These are phyloP conservation scores for Cryptococcus sp. DNA, from an alignment of 1,284 basidiomycete genomes.

Conservation along the genomic window DNA sequence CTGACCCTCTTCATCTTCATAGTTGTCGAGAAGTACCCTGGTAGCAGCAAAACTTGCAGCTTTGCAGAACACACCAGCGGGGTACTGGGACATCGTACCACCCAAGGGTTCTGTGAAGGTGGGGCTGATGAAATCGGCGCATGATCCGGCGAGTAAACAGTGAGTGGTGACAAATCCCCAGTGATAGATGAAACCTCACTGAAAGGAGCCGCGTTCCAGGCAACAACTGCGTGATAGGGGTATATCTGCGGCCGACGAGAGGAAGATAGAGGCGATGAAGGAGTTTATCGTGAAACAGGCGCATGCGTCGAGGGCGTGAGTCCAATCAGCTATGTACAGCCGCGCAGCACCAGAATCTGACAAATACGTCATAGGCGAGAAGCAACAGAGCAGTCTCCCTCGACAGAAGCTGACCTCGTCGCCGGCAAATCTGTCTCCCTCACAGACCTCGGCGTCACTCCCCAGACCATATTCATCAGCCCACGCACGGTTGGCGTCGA, in stretches of 20 bases:
- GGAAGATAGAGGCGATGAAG: constrained; percentile 61
- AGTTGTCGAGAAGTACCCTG: constrained; percentile 76
- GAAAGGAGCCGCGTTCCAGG: constrained; percentile 2
- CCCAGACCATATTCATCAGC: constrained; percentile 90
- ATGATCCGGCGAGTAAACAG: neutral
- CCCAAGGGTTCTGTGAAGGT: constrained; percentile 18
- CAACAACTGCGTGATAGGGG: constrained; percentile 51
- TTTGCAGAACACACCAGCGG: constrained; percentile 50
- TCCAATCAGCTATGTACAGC: neutral
- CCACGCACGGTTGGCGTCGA: constrained; percentile 45
- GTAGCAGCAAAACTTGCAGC: constrained; percentile 66
- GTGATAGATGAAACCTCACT: neutral
- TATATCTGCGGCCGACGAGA: constrained; percentile 45
- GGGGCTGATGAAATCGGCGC: constrained; percentile 19
- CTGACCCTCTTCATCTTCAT: constrained; percentile 14
- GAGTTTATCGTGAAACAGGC: constrained; percentile 85
- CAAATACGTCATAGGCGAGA: constrained; percentile 30
- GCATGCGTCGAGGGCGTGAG: constrained; percentile 61
- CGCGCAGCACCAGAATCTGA: neutral
- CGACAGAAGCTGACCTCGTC: constrained; percentile 27
- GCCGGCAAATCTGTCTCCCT: constrained; percentile 56
- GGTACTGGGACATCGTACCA: constrained; percentile 62
- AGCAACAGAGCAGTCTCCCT: constrained; percentile 12
- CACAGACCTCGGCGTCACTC: constrained; percentile 79
- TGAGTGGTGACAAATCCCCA: neutral